These are phyloP conservation scores for Anthracocystis panici-leucophaei DNA, from an alignment of 1,284 basidiomycete species.

Conservation along the genomic window DNA sequence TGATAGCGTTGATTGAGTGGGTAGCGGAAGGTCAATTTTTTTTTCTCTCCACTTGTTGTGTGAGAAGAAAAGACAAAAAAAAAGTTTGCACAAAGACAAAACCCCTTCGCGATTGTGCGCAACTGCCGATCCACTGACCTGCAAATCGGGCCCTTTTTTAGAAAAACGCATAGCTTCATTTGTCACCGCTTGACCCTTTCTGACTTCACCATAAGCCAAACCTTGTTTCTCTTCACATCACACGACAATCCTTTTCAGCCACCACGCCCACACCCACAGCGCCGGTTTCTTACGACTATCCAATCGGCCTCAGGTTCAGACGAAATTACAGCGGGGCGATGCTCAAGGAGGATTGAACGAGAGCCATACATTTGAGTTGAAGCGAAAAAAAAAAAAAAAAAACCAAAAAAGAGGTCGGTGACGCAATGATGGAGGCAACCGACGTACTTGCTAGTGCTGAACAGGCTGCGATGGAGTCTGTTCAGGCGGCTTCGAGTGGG, in stretches of 20 bases:
- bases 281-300: too few relatives aligned
- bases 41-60: slow-evolving; percentile 11
- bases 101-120: neutral
- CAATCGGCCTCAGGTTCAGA: too few relatives aligned
- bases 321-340: too few relatives aligned
- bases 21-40: too few relatives aligned
- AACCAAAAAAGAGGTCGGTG: slow-evolving; percentile 6
- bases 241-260: too few relatives aligned
- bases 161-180: neutral
- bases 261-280: too few relatives aligned
- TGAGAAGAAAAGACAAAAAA: neutral
- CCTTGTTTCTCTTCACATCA: neutral
- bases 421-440: slow-evolving; percentile 16
- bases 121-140: slow-evolving; percentile 1
- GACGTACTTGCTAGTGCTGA: slow-evolving; percentile 20
- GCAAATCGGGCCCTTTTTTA: neutral
- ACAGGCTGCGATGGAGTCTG: slow-evolving; percentile 17
- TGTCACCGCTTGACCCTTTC: neutral
- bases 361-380: slow-evolving; percentile 1
- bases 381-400: too few relatives aligned
- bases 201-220: neutral
- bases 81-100: slow-evolving; percentile 20
- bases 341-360: too few relatives aligned
- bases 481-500: slow-evolving; percentile 1
- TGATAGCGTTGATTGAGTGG: too few relatives aligned